phyloP scores from a whole-genome alignment of 73 alveolate species.

The Symbiodinium natans region DNA sequence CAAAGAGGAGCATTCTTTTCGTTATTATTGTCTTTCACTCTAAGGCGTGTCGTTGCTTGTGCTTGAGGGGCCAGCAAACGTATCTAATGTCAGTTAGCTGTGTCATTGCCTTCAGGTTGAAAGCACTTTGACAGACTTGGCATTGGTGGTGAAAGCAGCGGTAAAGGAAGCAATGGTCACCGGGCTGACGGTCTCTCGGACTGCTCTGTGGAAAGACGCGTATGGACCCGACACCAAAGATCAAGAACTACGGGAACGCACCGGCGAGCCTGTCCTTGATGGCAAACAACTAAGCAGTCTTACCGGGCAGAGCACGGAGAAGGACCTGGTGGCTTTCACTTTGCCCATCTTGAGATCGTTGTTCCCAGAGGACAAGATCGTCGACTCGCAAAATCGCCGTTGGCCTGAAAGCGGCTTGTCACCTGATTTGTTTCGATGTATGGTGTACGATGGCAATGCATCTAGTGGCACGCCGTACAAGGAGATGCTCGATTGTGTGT shows the following conservation, averaged over 20 bases:
- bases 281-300: background rate
- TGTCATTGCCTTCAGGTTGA: background rate
- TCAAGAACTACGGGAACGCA: background rate
- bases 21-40: background rate
- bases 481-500: background rate
- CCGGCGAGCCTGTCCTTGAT: background rate
- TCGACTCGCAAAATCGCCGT: background rate
- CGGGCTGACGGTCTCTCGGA: background rate
- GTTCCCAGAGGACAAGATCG: background rate
- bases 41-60: background rate
- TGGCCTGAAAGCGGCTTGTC: background rate
- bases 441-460: background rate
- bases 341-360: background rate
- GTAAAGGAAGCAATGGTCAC: background rate
- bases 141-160: background rate
- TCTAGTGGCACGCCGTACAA: background rate
- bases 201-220: background rate
- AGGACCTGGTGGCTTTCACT: background rate
- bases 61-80: background rate
- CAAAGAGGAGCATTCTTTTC: background rate
- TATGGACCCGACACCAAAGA: background rate
- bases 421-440: background rate
- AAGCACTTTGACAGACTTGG: background rate
- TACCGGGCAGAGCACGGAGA: background rate
- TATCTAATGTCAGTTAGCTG: background rate